Evolutionary conservation across 2,329 filamentous ascomycete species (phyloP), one percentile per base, ranked within the genome.

Genomic region (Aspergillus fijiensis): DNA sequence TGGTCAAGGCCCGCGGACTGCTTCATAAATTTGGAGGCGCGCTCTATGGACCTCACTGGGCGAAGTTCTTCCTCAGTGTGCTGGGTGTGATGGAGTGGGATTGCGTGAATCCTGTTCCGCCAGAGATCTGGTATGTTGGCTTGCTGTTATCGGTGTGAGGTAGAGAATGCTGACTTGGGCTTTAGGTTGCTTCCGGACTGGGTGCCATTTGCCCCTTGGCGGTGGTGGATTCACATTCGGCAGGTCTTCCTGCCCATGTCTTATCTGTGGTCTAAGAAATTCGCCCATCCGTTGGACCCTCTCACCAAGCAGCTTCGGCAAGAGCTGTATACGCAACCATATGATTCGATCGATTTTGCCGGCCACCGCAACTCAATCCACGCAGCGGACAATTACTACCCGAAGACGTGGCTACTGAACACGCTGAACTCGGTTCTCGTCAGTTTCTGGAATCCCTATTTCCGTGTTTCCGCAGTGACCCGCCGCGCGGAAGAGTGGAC

Each of bases 141-240:
- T 16, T 49, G 35, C 29, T 29, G 45, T 51, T 21, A 23, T 16
- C 9, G 55, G 55, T 2, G 31, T 7, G 51, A 29, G 39, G 45
- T 31, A 35, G 42, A 35, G 27, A 19, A 45, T 55, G 33, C 61
- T 70, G 55, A 64, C 49, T 35, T 35, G 55, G 50, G 54, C 2
- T 39, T 4, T 58, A 83, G 81, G 81, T 82, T 96, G 47, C 79
- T 97, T 3, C 93, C 93, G 0, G 91, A 96, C 74, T 96, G 92
- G 92, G 84, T 92, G 3, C 93, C 93, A 0, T 84, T 96, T 70
- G 87, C 92, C 5, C 94, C 94, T 0, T 96, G 92, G 92, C 83
- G 92, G 66, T 97, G 94, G 93, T 97, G 93, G 94, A 91, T 98
- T 69, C 95, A 99, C 70, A 97, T 97, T 76, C 91, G 95, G n/a